Conservation (phyloP, 768 basidiomycete species). For the Chalciporus chontae region DNA sequence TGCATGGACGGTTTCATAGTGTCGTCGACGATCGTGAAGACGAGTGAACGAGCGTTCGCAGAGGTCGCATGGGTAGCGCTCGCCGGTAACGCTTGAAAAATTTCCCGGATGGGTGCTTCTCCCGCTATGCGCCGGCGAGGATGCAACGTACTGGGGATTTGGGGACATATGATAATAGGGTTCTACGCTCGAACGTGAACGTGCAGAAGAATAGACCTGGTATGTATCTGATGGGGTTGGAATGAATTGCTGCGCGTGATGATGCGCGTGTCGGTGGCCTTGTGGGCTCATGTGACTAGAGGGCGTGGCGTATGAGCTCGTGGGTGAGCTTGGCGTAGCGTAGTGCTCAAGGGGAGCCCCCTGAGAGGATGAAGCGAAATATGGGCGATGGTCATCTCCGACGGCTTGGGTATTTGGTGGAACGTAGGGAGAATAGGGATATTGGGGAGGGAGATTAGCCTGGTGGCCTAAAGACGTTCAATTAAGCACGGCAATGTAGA, state of each 20-base stretch:
- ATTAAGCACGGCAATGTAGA: conserved; percentile 1
- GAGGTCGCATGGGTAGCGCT: conserved; percentile 68
- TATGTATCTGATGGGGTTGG: conserved; percentile 47
- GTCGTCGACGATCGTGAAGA: conserved; percentile 77
- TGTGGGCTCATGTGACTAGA: conserved; percentile 15
- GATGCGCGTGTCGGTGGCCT: conserved; percentile 16
- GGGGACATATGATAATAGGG: conserved; percentile 41
- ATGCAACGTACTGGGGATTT: conserved; percentile 32
- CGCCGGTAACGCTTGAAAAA: conserved; percentile 33
- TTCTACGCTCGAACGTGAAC: conserved; percentile 31
- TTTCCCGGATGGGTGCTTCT: conserved; percentile 19
- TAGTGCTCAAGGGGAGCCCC: conserved; percentile 20
- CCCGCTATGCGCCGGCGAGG: conserved; percentile 8
- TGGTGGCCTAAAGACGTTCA: conserved; percentile 23
- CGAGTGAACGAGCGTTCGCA: conserved; percentile 81
- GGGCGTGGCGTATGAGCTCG: conserved; percentile 2
- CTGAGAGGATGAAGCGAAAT: conserved; percentile 22
- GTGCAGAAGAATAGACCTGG: conserved; percentile 31
- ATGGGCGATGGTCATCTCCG: conserved; percentile 22
- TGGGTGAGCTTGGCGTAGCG: conserved; percentile 11
- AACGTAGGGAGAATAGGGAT: conserved; percentile 20
- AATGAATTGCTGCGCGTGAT: conserved; percentile 37
- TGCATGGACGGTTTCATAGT: conserved; percentile 74
- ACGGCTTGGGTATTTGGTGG: conserved; percentile 12
- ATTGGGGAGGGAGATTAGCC: conserved; percentile 11